These are phyloP conservation scores for Carpinus viminea DNA, from an alignment of 306 rosid species.

Conservation along the genomic window DNA sequence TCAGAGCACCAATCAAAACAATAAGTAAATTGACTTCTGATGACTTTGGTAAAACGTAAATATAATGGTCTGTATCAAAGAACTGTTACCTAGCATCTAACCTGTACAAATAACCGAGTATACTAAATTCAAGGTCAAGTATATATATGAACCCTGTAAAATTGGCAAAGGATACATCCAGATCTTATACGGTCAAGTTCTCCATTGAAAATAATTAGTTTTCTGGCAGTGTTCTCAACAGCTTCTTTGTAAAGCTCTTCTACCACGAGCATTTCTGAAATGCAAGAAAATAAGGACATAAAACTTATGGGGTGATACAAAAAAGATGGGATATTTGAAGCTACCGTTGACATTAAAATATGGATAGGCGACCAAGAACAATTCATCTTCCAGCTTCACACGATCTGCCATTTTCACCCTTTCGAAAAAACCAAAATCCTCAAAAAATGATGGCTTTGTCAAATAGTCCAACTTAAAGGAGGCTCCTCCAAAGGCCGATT, in stretches of 20 bases:
- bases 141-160: slow-evolving; percentile 9
- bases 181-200: slow-evolving; percentile 97
- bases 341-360: slow-evolving; percentile 94
- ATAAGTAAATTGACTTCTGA: background rate
- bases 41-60: background rate
- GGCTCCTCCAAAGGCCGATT: slow-evolving; percentile 72
- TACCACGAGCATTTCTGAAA: slow-evolving; percentile 92
- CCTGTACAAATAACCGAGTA: background rate
- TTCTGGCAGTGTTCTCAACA: slow-evolving; percentile 70
- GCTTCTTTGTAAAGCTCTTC: slow-evolving; percentile 96
- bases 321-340: slow-evolving; percentile 32
- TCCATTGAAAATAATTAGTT: slow-evolving; percentile 85
- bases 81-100: background rate
- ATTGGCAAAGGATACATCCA: slow-evolving; percentile 85
- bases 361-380: slow-evolving; percentile 87
- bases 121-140: slow-evolving; percentile 11
- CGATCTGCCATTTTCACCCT: slow-evolving; percentile 90
- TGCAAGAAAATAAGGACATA: slow-evolving; percentile 26
- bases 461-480: slow-evolving; percentile 87
- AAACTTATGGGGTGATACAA: slow-evolving; percentile 14
- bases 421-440: slow-evolving; percentile 88
- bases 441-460: slow-evolving; percentile 92
- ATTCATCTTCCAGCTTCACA: slow-evolving; percentile 81
- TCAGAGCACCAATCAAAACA: background rate
- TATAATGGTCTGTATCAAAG: background rate